A percentile compares a stretch with the other conserved stretches of the same genome.
Evolutionary conservation across 2,329 filamentous ascomycete species (phyloP).

Genomic region (Scedosporium boydii): DNA sequence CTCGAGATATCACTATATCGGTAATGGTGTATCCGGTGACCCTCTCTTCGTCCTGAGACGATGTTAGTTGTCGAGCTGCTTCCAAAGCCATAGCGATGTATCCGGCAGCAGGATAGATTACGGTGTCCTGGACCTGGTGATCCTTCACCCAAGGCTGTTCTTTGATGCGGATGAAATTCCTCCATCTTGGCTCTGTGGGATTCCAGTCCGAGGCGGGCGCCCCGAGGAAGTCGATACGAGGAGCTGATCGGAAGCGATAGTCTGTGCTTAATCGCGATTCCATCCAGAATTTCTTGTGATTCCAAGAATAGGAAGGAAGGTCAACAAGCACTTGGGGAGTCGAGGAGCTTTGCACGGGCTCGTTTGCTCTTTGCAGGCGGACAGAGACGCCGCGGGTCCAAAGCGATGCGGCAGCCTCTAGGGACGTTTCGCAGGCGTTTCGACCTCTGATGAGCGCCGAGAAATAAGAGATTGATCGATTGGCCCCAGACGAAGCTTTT

Average conservation of each 20-base stretch:
- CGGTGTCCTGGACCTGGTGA: slow-evolving; percentile 17
- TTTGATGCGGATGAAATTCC: slow-evolving; percentile 14
- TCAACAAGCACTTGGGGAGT: slow-evolving; percentile 8
- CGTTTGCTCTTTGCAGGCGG: background rate
- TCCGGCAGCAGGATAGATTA: slow-evolving; percentile 27
- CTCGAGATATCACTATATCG: background rate
- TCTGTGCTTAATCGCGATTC: slow-evolving; percentile 20
- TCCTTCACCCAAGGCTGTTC: slow-evolving; percentile 27
- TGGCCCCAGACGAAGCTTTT: background rate
- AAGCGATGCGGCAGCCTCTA: background rate
- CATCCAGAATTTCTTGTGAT: slow-evolving; percentile 20
- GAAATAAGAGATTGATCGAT: background rate
- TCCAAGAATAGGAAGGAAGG: slow-evolving; percentile 18
- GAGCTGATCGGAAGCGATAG: slow-evolving; percentile 18
- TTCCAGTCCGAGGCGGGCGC: slow-evolving; percentile 13
- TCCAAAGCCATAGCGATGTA: slow-evolving; percentile 25
- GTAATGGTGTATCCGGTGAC: background rate
- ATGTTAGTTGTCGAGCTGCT: slow-evolving; percentile 14
- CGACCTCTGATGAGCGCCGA: background rate
- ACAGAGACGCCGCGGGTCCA: background rate
- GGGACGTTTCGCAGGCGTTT: background rate
- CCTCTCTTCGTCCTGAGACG: background rate
- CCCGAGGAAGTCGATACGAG: slow-evolving; percentile 30
- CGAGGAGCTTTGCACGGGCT: background rate
- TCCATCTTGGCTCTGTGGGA: slow-evolving; percentile 16